These are phyloP conservation scores for Chenopodium quinoa DNA, from an alignment of 148 eudicot genomes.

Conservation along the genomic window DNA sequence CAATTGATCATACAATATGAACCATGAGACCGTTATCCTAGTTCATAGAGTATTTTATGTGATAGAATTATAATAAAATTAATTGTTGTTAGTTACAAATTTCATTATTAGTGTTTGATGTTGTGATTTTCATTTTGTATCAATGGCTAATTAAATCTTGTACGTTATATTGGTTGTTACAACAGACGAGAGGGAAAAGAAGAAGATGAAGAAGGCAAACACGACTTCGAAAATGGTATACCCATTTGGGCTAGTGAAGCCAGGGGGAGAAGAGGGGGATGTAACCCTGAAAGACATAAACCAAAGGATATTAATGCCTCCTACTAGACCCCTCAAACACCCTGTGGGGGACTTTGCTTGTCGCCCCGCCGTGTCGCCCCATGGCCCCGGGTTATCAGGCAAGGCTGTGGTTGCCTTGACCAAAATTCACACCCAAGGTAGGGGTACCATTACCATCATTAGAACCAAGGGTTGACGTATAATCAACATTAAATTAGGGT, in stretches of 20 bases:
- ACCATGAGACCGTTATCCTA: too few species aligned
- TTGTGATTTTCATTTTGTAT: background rate
- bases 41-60: too few species aligned
- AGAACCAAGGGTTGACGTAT: conserved; percentile 53
- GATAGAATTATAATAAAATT: too few species aligned
- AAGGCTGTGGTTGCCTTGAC: conserved; percentile 74
- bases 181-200: conserved; percentile 38
- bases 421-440: conserved; percentile 73
- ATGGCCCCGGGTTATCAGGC: conserved; percentile 73
- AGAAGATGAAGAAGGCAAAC: conserved; percentile 3
- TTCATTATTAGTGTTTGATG: background rate
- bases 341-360: conserved; percentile 83
- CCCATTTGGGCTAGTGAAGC: conserved; percentile 77
- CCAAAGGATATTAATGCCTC: conserved; percentile 62
- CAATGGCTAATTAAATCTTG: too few species aligned
- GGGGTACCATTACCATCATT: conserved; percentile 75
- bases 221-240: conserved; percentile 45
- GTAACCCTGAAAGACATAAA: conserved; percentile 71
- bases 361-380: conserved; percentile 47
- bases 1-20: too few species aligned
- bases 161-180: background rate
- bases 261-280: conserved; percentile 74
- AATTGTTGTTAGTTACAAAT: background rate
- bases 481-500: too few species aligned
- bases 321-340: conserved; percentile 71